Percentiles rank a stretch among this genome's conserved stretches.
These are phyloP conservation scores for Wickerhamomyces hampshirensis DNA, from an alignment of 805 yeast genomes.

Conservation along the genomic window DNA sequence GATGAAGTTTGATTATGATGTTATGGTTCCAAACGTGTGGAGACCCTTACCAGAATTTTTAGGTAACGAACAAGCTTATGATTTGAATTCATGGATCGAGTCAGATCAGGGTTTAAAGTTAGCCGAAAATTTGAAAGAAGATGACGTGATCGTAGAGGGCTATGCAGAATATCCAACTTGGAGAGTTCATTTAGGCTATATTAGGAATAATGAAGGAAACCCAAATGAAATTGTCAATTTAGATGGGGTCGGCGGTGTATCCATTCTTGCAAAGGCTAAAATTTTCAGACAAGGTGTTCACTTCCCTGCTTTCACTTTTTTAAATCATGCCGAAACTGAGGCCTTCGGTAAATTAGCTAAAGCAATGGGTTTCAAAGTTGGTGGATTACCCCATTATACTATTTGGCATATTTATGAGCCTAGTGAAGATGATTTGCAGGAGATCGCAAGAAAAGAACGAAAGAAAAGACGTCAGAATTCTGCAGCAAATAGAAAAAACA, in stretches of 20 bases:
- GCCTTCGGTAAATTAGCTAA: constrained; percentile 82
- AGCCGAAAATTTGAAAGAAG: constrained; percentile 63
- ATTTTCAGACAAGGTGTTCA: constrained; percentile 75
- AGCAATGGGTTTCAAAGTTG: constrained; percentile 74
- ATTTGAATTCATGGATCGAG: constrained; percentile 95
- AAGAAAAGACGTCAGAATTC: constrained; percentile 44
- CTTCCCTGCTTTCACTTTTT: constrained; percentile 80
- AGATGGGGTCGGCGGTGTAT: constrained; percentile 88
- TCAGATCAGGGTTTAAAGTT: constrained; percentile 67
- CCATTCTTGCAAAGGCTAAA: constrained; percentile 69
- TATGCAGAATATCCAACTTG: constrained; percentile 84
- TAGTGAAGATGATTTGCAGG: constrained; percentile 73
- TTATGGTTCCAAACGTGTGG: constrained; percentile 89
- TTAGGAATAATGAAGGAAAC: constrained; percentile 57
- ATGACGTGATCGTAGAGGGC: constrained; percentile 85
- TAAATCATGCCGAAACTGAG: constrained; percentile 85
- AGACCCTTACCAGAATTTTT: constrained; percentile 91
- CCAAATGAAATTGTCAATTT: constrained; percentile 60
- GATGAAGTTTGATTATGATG: constrained; percentile 67
- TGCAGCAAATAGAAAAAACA: constrained; percentile 1
- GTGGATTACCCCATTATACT: constrained; percentile 86
- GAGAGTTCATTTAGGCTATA: constrained; percentile 76
- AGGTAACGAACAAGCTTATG: constrained; percentile 91
- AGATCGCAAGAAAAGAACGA: constrained; percentile 66
- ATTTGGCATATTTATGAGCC: constrained; percentile 91